Conservation (phyloP, 352 stramenopile genomes). For the Phytophthora sp. region DNA sequence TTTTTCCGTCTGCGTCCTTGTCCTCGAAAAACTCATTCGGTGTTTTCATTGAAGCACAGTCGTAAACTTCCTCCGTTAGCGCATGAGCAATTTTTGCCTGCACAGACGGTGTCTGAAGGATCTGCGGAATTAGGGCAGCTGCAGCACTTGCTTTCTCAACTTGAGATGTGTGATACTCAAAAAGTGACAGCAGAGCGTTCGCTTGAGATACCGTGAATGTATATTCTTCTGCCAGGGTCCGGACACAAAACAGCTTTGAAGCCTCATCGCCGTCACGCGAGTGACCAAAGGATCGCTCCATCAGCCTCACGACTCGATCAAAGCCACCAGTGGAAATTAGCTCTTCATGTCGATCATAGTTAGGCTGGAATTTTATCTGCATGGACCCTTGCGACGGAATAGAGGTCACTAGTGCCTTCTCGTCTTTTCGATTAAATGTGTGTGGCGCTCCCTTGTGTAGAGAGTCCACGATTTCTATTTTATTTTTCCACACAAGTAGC, state of each 20-base stretch:
- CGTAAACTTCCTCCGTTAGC: slow-evolving; percentile 47
- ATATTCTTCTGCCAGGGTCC: slow-evolving; percentile 68
- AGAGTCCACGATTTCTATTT: slow-evolving; percentile 60
- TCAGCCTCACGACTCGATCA: slow-evolving; percentile 42
- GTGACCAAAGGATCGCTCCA: slow-evolving; percentile 54
- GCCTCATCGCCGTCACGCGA: slow-evolving; percentile 57
- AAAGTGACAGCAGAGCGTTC: slow-evolving; percentile 63
- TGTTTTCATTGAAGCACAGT: slow-evolving; percentile 64
- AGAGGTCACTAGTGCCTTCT: slow-evolving; percentile 51
- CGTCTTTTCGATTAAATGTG: slow-evolving; percentile 64
- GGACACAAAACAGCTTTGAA: slow-evolving; percentile 70
- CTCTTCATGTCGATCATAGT: slow-evolving; percentile 67
- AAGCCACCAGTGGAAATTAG: slow-evolving; percentile 49
- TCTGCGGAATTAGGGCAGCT: slow-evolving; percentile 70
- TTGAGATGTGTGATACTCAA: slow-evolving; percentile 67
- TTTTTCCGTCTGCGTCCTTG: slow-evolving; percentile 82
- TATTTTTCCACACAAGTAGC: slow-evolving; percentile 59
- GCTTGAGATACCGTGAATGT: slow-evolving; percentile 61
- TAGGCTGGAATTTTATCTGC: slow-evolving; percentile 66
- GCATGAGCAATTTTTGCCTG: not conserved
- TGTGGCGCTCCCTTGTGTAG: slow-evolving; percentile 51
- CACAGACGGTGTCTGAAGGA: slow-evolving; percentile 32
- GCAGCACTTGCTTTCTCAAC: slow-evolving; percentile 73
- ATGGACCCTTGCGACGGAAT: slow-evolving; percentile 51
- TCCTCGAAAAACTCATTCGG: slow-evolving; percentile 79